phyloP scores from a whole-genome alignment of 2,329 filamentous ascomycete species.

The Phyllosticta citribraziliensis region DNA sequence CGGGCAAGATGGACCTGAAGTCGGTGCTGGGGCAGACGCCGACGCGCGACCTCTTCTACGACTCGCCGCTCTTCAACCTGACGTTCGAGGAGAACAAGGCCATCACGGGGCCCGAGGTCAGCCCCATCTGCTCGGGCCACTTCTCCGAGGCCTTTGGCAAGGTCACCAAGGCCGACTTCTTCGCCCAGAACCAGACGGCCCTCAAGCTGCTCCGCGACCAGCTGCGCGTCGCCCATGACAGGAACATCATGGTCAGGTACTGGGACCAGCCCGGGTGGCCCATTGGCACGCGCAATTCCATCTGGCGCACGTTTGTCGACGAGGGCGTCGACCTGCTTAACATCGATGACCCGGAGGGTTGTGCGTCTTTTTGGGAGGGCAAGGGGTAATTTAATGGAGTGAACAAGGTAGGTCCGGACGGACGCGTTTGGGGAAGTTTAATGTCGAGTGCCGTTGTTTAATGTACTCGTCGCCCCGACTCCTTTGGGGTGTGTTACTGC shows the following conservation, averaged over 20 bases:
- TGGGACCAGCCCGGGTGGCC: conserved; percentile 55
- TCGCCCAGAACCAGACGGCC: conserved; percentile 38
- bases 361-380: conserved; percentile 33
- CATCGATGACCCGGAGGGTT: conserved; percentile 51
- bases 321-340: conserved; percentile 54
- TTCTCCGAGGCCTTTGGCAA: conserved; percentile 36
- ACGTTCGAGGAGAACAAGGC: conserved; percentile 41
- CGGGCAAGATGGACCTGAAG: conserved; percentile 44
- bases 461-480: too few relatives aligned
- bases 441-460: not conserved
- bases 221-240: conserved; percentile 43
- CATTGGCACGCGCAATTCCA: conserved; percentile 45
- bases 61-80: conserved; percentile 43
- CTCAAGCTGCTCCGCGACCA: conserved; percentile 42
- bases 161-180: conserved; percentile 18
- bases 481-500: too few relatives aligned
- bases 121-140: conserved; percentile 45
- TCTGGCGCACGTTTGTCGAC: conserved; percentile 48
- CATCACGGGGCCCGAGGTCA: conserved; percentile 39
- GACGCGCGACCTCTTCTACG: conserved; percentile 50
- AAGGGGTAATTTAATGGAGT: not conserved
- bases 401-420: not conserved
- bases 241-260: conserved; percentile 51
- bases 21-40: conserved; percentile 32
- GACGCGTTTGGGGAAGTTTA: not conserved